Evolutionary conservation across 768 basidiomycete genomes (phyloP).

Genomic region (Russula olivacea): DNA sequence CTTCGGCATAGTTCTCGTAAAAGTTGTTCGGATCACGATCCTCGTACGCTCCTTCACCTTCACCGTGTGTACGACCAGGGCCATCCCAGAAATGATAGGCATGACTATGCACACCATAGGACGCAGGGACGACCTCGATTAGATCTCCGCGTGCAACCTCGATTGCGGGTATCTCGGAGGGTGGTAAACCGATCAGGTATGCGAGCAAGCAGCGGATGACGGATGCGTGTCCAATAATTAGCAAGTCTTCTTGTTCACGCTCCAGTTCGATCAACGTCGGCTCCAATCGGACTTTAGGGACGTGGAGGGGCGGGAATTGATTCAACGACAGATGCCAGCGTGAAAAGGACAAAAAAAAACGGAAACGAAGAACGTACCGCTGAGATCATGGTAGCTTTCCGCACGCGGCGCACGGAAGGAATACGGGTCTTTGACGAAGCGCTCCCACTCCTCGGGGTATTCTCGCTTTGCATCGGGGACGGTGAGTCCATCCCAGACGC

Average conservation of each 20-base stretch:
- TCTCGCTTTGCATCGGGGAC: slow-evolving; percentile 83
- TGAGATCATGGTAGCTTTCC: slow-evolving; percentile 95
- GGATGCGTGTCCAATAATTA: slow-evolving; percentile 95
- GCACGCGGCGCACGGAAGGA: slow-evolving; percentile 86
- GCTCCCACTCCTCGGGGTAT: slow-evolving; percentile 92
- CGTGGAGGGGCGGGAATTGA: background rate
- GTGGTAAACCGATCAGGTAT: slow-evolving; percentile 88
- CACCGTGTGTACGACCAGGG: slow-evolving; percentile 53
- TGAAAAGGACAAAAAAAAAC: background rate
- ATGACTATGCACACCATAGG: slow-evolving; percentile 84
- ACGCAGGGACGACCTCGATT: slow-evolving; percentile 86
- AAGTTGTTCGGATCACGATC: slow-evolving; percentile 65
- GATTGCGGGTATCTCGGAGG: slow-evolving; percentile 94
- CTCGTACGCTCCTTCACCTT: slow-evolving; percentile 31
- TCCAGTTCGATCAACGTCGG: slow-evolving; percentile 91
- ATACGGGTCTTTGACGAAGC: slow-evolving; percentile 91
- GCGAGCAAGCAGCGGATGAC: slow-evolving; percentile 95
- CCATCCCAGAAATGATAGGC: slow-evolving; percentile 93
- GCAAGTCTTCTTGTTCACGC: slow-evolving; percentile 85
- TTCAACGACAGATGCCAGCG: slow-evolving; percentile 21
- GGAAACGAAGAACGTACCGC: slow-evolving; percentile 43
- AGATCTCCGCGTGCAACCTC: slow-evolving; percentile 95
- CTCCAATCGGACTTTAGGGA: slow-evolving; percentile 74
- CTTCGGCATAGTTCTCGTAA: slow-evolving; percentile 78
- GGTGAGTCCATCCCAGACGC: slow-evolving; percentile 93